Evolutionary conservation across 176 grass and related monocot genomes (phyloP), one percentile per base, ranked within the genome.

Genomic region (Stipa capillata): DNA sequence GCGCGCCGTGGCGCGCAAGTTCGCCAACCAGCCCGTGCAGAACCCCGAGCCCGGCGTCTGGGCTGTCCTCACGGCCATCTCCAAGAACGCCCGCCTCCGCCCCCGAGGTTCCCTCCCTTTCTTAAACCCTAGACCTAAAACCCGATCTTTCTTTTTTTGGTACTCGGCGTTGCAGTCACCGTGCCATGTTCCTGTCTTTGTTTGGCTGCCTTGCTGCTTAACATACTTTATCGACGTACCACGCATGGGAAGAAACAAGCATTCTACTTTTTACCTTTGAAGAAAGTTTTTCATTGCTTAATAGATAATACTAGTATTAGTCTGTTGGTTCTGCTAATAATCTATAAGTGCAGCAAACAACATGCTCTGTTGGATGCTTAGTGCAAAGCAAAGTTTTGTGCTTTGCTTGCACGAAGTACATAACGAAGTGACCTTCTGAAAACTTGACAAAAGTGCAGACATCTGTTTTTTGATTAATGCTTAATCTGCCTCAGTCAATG

Each of bases 21-120:
- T 95, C 59, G 85, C 92, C 35, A 82, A 91, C 61, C 72, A 96
- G 69, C 88, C 86, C 47, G 53, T 99, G 1, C 90, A 91, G 82
- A 89, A 89, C 65, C 85, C 88, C 23, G 88, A 98, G 12, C 50
- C 78, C 11, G 88, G 79, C 55, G 88, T 93, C 35, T 99, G 96
- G 96, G 96, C 84, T 29, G 84, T 99, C 73, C 88, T 99, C 65
- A 93, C 84, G 10, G 90, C 92, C 69, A 91, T 99, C 70, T 99
- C 96, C 34, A 75, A 89, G 77, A 93, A 84, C 23, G 80, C 96
- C 68, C 96, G 96, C 70, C 88, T 87, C 5, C 85, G 92, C 28
- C 68, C n/a, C 49, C 9, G 90, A 99, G 90, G 96, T 99, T 28
- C 40, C 60, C 81, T 43, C 79, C 36, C 44, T 32, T 43, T 63